Evolutionary conservation across 176 grass and related monocot species (phyloP).

Genomic region (Echinochloa phyllopogon): DNA sequence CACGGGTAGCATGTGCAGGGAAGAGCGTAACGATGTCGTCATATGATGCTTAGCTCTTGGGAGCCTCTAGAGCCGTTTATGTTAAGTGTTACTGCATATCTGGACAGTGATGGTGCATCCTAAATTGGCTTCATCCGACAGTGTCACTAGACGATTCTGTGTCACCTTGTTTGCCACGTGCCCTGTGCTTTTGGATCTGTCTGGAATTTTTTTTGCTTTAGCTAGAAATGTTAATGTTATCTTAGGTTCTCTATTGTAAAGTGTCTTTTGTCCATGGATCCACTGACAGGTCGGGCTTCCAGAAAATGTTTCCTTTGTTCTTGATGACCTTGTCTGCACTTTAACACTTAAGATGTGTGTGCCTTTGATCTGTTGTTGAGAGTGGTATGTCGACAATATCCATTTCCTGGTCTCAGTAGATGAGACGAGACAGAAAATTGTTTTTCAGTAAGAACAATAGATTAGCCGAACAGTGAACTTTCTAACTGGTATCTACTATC

Average conservation of each 20-base stretch:
- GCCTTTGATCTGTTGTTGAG: background rate
- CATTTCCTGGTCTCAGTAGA: background rate
- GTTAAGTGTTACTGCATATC: conserved; percentile 1
- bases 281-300: conserved; percentile 8
- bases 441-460: background rate
- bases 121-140: conserved; percentile 26
- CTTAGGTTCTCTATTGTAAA: conserved; percentile 34
- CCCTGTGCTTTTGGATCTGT: conserved; percentile 36
- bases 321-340: background rate
- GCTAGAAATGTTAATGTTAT: conserved; percentile 49
- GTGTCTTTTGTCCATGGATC: conserved; percentile 36
- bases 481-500: background rate
- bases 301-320: background rate
- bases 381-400: background rate
- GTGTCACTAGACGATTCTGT: conserved; percentile 37
- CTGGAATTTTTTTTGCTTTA: conserved; percentile 36
- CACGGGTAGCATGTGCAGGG: background rate
- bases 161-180: conserved; percentile 33
- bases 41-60: conserved; percentile 37
- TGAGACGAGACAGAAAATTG: background rate
- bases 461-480: background rate
- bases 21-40: conserved; percentile 10
- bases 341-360: background rate
- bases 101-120: conserved; percentile 1
- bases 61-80: conserved; percentile 8